A percentile compares a stretch with the other conserved stretches of the same genome.
Evolutionary conservation across 116 monocot species (phyloP).

Genomic region (Thalassia testudinum): DNA sequence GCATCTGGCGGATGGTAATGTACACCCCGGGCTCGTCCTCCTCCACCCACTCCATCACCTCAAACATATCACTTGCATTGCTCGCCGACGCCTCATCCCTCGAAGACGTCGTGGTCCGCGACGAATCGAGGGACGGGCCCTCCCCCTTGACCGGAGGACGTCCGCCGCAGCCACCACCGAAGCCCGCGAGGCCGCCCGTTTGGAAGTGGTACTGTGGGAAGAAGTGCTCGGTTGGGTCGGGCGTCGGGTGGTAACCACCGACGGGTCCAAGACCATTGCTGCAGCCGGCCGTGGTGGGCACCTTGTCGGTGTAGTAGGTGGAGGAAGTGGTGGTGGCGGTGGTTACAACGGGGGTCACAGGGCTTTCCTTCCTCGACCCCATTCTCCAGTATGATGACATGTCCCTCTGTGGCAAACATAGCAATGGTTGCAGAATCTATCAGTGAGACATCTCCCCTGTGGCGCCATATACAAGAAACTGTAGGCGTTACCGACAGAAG

Average conservation of each 20-base stretch:
- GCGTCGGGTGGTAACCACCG: conserved; percentile 18
- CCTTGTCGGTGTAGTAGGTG: background rate
- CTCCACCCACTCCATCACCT: conserved; percentile 62
- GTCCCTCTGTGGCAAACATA: conserved; percentile 26
- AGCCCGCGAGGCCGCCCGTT: background rate
- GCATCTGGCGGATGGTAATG: conserved; percentile 56
- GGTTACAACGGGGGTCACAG: conserved; percentile 9
- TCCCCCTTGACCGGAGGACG: conserved; percentile 4
- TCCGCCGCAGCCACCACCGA: background rate
- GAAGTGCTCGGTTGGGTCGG: conserved; percentile 55
- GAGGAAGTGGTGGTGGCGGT: conserved; percentile 1
- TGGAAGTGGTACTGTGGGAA: conserved; percentile 14
- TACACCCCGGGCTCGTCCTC: conserved; percentile 78
- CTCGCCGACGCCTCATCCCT: conserved; percentile 60
- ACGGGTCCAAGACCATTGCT: background rate
- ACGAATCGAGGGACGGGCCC: conserved; percentile 19
- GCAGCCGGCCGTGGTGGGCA: background rate
- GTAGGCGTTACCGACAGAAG: too few species aligned
- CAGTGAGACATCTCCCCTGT: too few species aligned
- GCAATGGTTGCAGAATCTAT: too few species aligned
- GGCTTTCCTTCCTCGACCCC: conserved; percentile 46
- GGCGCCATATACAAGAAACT: too few species aligned
- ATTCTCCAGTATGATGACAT: conserved; percentile 40
- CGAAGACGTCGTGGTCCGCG: conserved; percentile 43
- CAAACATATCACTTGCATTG: conserved; percentile 34